Base-by-base conservation (phyloP, 2,329 filamentous ascomycete genomes). In the Alternaria sp. region DNA sequence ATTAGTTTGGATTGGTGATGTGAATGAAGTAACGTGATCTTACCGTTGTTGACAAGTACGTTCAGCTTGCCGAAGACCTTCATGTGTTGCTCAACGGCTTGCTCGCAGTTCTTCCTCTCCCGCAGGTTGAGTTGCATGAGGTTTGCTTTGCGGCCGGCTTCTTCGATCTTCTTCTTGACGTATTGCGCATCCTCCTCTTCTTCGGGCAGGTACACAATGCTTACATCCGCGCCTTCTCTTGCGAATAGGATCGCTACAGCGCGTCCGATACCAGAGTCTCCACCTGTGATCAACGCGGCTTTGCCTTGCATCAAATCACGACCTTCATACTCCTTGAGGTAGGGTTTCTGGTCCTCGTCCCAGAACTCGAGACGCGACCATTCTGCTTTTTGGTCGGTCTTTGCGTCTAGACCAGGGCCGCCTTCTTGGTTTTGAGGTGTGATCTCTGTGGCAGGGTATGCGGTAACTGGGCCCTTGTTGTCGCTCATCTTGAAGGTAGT, bases 251-350 rank as follows among this genome's bases (percentile, higher is more conserved):
- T 85, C 0, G 92, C 90, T 1, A 90, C 87, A 1, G 92, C 89
- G 21, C 91, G 87, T 10, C 92, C 91, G 65, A 94, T 94, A 3
- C 92, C 92, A 9, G 87, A 90, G 78, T 94, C 92, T 3, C 92
- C 92, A 18, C 92, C 92, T 0, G 92, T 94, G 73, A 94, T 94
- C 60, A 95, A 79, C 3, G 67, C 71, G 5, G 63, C 64, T 59
- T 79, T 79, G 62, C 72, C 74, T 55, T 79, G 67, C 15, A 72
- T 45, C 21, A 69, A 45, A 14, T 65, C 66, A 20, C 68, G 66
- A 8, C 68, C 66, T 46, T 71, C 66, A 44, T 72, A 73, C 25
- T 71, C 69, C 33, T 71, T 71, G 7, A 71, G 60, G 28, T 71
- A 71, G 5, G 67, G 67, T 53, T 71, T 71, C 51, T 63, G 51